These are phyloP conservation scores for Ustilago cynodontis DNA, from an alignment of 1,284 basidiomycete genomes.

Conservation along the genomic window DNA sequence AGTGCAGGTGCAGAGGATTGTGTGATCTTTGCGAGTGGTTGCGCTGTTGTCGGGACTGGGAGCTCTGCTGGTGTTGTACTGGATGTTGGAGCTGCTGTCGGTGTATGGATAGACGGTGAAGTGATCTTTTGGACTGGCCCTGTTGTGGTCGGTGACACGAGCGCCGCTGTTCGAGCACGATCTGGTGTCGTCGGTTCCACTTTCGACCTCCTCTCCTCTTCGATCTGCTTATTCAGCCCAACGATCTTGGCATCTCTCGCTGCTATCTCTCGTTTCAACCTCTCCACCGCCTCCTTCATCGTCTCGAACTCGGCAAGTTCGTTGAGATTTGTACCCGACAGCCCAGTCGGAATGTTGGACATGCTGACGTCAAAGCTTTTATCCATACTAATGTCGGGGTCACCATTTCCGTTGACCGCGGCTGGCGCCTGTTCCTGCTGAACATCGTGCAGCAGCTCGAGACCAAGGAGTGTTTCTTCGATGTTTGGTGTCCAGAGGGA, in stretches of 20 bases:
- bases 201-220: conserved; percentile 3
- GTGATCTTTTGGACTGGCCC: background rate
- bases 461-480: conserved; percentile 40
- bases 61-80: background rate
- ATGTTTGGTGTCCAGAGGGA: conserved; percentile 14
- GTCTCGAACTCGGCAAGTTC: conserved; percentile 18
- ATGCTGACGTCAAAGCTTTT: conserved; percentile 45
- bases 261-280: conserved; percentile 18
- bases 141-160: background rate
- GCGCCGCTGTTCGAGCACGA: background rate
- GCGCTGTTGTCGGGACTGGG: background rate
- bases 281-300: conserved; percentile 16
- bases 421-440: conserved; percentile 2
- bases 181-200: background rate
- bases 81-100: background rate
- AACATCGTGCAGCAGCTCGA: conserved; percentile 38
- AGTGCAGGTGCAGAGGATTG: background rate
- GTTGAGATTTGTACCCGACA: conserved; percentile 17
- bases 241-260: conserved; percentile 17
- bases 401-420: conserved; percentile 3
- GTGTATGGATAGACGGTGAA: background rate
- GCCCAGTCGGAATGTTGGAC: conserved; percentile 39
- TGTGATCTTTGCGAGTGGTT: background rate
- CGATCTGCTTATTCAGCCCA: conserved; percentile 10
- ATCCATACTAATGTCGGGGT: conserved; percentile 18